phyloP scores from a whole-genome alignment of 2,329 filamentous ascomycete genomes.

The Teratosphaeria gauchensis region DNA sequence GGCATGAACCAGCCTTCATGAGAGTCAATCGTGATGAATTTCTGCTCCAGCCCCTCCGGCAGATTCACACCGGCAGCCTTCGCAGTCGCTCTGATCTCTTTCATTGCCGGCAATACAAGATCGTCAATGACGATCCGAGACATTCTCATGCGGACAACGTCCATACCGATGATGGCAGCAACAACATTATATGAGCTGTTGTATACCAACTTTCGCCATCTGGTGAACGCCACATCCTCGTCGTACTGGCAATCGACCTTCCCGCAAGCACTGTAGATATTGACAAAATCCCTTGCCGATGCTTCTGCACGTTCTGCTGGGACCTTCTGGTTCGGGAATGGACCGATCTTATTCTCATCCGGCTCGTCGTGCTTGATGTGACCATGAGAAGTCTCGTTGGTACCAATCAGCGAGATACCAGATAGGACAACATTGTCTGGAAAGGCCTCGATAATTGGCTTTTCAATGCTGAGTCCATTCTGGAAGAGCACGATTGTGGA shows the following conservation, averaged over 20 bases:
- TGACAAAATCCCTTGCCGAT: conserved; percentile 32
- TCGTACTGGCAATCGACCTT: conserved; percentile 35
- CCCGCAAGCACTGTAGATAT: conserved; percentile 38
- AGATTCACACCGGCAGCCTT: conserved; percentile 35
- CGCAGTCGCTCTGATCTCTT: conserved; percentile 42
- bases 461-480: conserved; percentile 56
- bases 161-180: conserved; percentile 42
- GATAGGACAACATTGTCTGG: conserved; percentile 45
- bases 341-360: conserved; percentile 43
- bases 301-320: conserved; percentile 22
- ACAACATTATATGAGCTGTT: conserved; percentile 46
- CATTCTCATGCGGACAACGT: conserved; percentile 43
- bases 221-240: conserved; percentile 32
- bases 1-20: conserved; percentile 41
- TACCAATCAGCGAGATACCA: conserved; percentile 45
- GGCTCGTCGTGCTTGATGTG: conserved; percentile 44
- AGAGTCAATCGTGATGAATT: conserved; percentile 41
- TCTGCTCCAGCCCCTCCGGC: conserved; percentile 34
- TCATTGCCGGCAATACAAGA: conserved; percentile 45
- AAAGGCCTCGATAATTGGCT: conserved; percentile 41
- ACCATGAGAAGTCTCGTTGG: conserved; percentile 39
- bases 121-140: conserved; percentile 36
- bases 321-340: conserved; percentile 35
- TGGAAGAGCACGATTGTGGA: conserved; percentile 50
- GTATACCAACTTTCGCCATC: conserved; percentile 45